Percentiles rank a stretch among this genome's conserved stretches.
phyloP scores from a whole-genome alignment of 2,329 filamentous ascomycete species.

The Anisogramma anomala region DNA sequence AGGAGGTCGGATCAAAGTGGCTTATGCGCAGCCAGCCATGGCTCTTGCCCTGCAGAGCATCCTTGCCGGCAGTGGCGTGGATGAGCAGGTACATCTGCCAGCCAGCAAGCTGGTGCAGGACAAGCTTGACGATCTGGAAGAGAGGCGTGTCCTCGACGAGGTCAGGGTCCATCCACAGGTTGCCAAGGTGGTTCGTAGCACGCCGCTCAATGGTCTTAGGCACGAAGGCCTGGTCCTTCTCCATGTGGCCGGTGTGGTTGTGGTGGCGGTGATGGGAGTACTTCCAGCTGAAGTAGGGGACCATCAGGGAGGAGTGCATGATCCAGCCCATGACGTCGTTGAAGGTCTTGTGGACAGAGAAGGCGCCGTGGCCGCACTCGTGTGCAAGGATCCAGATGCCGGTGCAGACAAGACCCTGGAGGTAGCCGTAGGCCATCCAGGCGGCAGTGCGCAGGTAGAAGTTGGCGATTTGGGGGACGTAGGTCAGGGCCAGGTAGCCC shows the following conservation, averaged over 20 bases:
- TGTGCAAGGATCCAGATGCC: constrained; percentile 62
- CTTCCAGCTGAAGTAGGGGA: constrained; percentile 65
- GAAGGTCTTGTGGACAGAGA: constrained; percentile 43
- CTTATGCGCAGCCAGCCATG: constrained; percentile 31
- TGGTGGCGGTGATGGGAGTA: constrained; percentile 60
- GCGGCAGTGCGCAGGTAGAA: constrained; percentile 31
- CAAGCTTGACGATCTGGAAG: constrained; percentile 38
- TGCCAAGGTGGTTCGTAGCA: constrained; percentile 24
- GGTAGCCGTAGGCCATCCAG: constrained; percentile 50
- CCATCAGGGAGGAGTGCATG: constrained; percentile 53
- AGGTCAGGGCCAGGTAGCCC: constrained; percentile 38
- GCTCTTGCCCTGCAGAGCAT: constrained; percentile 34
- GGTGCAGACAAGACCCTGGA: constrained; percentile 54
- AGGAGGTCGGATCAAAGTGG: constrained; percentile 51
- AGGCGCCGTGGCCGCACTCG: constrained; percentile 59
- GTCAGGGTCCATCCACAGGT: constrained; percentile 36
- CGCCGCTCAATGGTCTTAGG: constrained; percentile 34
- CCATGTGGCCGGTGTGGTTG: constrained; percentile 55
- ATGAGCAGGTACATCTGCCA: constrained; percentile 54
- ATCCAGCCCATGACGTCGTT: constrained; percentile 54
- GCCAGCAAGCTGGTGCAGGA: constrained; percentile 52
- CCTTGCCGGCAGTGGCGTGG: constrained; percentile 40
- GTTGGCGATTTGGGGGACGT: constrained; percentile 40
- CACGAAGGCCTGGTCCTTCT: constrained; percentile 56
- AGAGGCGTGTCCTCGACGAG: constrained; percentile 54